A percentile compares a stretch with the other conserved stretches of the same genome.
phyloP scores from a whole-genome alignment of 164 flowering plant species.

The Vitis rupestris region DNA sequence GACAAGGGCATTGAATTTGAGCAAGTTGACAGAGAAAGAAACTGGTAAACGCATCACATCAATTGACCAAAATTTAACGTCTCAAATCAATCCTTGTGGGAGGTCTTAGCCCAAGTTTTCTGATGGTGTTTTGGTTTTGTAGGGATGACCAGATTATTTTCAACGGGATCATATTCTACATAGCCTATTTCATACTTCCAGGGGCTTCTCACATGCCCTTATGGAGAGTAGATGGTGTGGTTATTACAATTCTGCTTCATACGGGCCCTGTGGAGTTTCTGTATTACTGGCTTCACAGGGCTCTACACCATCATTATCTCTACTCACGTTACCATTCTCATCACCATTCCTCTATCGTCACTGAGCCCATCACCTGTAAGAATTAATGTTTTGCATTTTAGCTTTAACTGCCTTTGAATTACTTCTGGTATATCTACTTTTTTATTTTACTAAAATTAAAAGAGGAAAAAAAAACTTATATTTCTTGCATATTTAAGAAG shows the following conservation, averaged over 20 bases:
- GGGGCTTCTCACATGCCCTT: slow-evolving; percentile 15
- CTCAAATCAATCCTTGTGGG: too few species aligned
- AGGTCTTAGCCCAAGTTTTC: background rate
- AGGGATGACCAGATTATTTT: slow-evolving; percentile 48
- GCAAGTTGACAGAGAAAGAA: slow-evolving; percentile 11
- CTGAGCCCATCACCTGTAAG: slow-evolving; percentile 45
- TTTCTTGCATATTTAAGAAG: too few species aligned
- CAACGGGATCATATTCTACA: slow-evolving; percentile 25
- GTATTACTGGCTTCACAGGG: slow-evolving; percentile 48
- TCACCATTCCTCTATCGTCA: slow-evolving; percentile 45
- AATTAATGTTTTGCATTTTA: background rate
- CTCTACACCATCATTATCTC: slow-evolving; percentile 43
- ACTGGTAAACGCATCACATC: background rate
- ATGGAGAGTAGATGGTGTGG: slow-evolving; percentile 31
- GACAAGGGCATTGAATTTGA: slow-evolving; percentile 30
- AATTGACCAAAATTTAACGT: too few species aligned
- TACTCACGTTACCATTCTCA: slow-evolving; percentile 49
- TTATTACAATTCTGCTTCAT: slow-evolving; percentile 27
- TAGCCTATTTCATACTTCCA: background rate
- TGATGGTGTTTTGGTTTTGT: background rate
- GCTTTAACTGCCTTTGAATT: background rate
- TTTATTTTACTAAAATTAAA: background rate
- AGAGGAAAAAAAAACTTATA: too few species aligned
- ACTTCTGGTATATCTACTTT: background rate
- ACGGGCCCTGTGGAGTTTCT: slow-evolving; percentile 38